Conservation (phyloP, 345 rosid genomes). For the Ceriops decandra region DNA sequence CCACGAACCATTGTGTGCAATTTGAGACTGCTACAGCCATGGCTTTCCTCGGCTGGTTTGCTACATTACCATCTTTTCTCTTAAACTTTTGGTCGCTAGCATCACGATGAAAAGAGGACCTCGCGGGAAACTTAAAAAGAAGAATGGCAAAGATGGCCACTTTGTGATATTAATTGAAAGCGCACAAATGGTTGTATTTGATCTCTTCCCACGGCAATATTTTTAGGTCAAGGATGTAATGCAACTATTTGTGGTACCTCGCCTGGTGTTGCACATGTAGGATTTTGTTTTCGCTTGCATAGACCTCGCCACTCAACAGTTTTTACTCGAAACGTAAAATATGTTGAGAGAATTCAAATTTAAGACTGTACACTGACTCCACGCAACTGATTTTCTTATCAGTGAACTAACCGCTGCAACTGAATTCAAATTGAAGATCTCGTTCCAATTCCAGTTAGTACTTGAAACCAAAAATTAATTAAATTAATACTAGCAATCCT, state of each 20-base stretch:
- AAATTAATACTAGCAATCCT: constrained; percentile 36
- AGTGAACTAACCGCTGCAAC: too few species aligned
- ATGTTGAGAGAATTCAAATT: too few species aligned
- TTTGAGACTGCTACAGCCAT: constrained; percentile 70
- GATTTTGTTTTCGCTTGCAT: too few species aligned
- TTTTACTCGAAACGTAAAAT: too few species aligned
- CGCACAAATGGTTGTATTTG: constrained; percentile 2
- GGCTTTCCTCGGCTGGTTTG: constrained; percentile 71
- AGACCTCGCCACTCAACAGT: too few species aligned
- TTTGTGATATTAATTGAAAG: constrained; percentile 2
- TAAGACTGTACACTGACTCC: too few species aligned
- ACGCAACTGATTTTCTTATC: too few species aligned
- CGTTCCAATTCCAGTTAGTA: too few species aligned
- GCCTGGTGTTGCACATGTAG: background rate
- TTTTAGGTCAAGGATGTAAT: constrained; percentile 5
- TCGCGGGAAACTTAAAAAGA: background rate
- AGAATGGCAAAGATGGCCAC: background rate
- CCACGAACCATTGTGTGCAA: constrained; percentile 51
- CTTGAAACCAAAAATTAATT: constrained; percentile 17
- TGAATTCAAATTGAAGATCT: too few species aligned
- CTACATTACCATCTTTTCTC: constrained; percentile 60
- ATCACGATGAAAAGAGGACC: constrained; percentile 37
- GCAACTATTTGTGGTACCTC: constrained; percentile 2
- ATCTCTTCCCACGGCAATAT: constrained; percentile 17
- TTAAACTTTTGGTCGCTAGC: constrained; percentile 71